phyloP scores from a whole-genome alignment of 495 filamentous ascomycete genomes.

The Hypomontagnella submonticulosa region DNA sequence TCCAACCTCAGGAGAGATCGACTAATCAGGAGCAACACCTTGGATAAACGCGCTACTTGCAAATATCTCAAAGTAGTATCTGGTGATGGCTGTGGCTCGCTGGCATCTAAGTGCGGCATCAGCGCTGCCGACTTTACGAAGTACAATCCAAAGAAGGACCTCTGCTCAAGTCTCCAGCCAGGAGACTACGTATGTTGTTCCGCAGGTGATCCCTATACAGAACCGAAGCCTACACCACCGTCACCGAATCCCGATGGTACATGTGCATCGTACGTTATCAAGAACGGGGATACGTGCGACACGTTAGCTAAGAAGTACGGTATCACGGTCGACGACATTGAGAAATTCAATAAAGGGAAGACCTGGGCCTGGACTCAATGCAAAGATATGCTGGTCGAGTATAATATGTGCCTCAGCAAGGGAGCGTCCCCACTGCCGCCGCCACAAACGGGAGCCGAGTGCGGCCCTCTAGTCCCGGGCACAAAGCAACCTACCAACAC shows the following conservation, averaged over 20 bases:
- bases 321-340: slow-evolving; percentile 51
- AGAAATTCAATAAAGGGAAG: slow-evolving; percentile 52
- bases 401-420: slow-evolving; percentile 60
- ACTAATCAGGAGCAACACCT: no score
- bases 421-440: slow-evolving; percentile 60
- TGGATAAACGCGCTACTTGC: no score
- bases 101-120: slow-evolving; percentile 57
- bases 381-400: slow-evolving; percentile 36
- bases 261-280: slow-evolving; percentile 52
- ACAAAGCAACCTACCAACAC: slow-evolving; percentile 7
- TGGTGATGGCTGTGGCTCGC: slow-evolving; percentile 54
- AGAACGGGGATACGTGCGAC: slow-evolving; percentile 50
- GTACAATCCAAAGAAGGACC: slow-evolving; percentile 49
- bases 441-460: slow-evolving; percentile 12
- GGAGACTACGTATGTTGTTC: slow-evolving; percentile 62
- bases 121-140: slow-evolving; percentile 50
- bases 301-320: slow-evolving; percentile 46
- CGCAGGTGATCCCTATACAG: slow-evolving; percentile 47
- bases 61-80: slow-evolving; percentile 11
- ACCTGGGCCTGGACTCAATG: slow-evolving; percentile 66
- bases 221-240: slow-evolving; percentile 46
- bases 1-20: no score
- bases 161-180: slow-evolving; percentile 51
- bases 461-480: neutral
- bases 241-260: slow-evolving; percentile 55